A percentile compares a stretch with the other conserved stretches of the same genome.
Evolutionary conservation across 78 protist genomes (phyloP).

Genomic region (Isochrysis galbana): DNA sequence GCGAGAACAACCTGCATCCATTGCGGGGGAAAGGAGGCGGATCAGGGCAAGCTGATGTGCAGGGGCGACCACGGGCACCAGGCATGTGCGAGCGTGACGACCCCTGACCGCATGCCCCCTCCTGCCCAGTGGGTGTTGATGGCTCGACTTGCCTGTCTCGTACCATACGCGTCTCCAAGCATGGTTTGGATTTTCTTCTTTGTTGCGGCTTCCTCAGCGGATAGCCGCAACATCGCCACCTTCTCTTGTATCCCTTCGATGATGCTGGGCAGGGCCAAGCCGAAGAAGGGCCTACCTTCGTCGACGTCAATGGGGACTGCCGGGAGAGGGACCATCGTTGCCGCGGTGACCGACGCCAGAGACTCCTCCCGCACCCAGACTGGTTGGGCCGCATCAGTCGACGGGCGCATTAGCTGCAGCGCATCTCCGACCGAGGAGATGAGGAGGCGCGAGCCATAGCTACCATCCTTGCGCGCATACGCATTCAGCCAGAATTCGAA

Average conservation of each 20-base stretch:
- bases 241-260: background rate
- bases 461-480: background rate
- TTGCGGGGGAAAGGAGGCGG: background rate
- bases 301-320: background rate
- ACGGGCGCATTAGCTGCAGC: background rate
- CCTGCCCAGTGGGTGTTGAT: no score
- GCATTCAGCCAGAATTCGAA: background rate
- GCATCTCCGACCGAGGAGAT: background rate
- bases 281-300: background rate
- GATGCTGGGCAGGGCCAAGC: background rate
- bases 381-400: background rate
- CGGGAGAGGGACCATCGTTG: background rate
- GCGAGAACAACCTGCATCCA: background rate
- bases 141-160: no score
- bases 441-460: background rate
- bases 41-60: no score
- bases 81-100: no score
- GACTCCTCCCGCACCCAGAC: constrained; percentile 4
- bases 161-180: background rate
- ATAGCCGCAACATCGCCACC: background rate
- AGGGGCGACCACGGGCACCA: no score
- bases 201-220: background rate
- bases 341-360: background rate
- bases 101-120: no score
- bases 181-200: background rate